phyloP scores from a whole-genome alignment of 2,329 filamentous ascomycete species.

The Raffaelea arxii region DNA sequence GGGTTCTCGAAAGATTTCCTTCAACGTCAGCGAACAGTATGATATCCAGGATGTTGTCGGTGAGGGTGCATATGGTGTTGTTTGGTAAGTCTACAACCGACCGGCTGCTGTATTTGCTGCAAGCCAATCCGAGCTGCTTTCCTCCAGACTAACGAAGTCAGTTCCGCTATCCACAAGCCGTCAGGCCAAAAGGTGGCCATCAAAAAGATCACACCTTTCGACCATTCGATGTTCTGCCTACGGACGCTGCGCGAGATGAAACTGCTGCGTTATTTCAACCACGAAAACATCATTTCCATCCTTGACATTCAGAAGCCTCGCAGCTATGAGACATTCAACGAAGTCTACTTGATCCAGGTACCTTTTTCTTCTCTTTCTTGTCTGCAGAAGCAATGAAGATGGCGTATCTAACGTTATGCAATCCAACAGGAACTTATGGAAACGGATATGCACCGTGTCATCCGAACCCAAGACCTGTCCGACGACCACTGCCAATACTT shows the following conservation, averaged over 20 bases:
- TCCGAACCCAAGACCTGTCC: conserved; percentile 94
- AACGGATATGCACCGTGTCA: conserved; percentile 98
- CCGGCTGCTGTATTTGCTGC: too few relatives aligned
- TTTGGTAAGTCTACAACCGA: conserved; percentile 61
- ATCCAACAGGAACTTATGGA: conserved; percentile 85
- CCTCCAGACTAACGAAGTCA: too few relatives aligned
- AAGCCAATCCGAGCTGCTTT: background rate
- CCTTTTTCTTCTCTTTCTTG: background rate
- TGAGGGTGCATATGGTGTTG: conserved; percentile 95
- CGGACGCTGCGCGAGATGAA: conserved; percentile 98
- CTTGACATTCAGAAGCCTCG: conserved; percentile 97
- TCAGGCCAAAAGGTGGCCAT: conserved; percentile 98
- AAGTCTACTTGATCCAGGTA: conserved; percentile 97
- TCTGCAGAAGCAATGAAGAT: conserved; percentile 8
- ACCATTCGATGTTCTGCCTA: conserved; percentile 98
- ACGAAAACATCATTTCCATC: conserved; percentile 99
- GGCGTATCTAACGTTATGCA: background rate
- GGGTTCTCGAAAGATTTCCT: conserved; percentile 87
- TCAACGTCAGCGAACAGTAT: conserved; percentile 99
- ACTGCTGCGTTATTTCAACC: conserved; percentile 96
- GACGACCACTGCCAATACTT: conserved; percentile 99
- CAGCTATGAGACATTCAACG: conserved; percentile 91
- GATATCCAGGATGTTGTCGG: conserved; percentile 99
- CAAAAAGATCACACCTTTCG: conserved; percentile 99
- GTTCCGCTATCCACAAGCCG: conserved; percentile 95